Base-by-base conservation (phyloP, 1,284 basidiomycete species). In the Cryptococcus sp. region DNA sequence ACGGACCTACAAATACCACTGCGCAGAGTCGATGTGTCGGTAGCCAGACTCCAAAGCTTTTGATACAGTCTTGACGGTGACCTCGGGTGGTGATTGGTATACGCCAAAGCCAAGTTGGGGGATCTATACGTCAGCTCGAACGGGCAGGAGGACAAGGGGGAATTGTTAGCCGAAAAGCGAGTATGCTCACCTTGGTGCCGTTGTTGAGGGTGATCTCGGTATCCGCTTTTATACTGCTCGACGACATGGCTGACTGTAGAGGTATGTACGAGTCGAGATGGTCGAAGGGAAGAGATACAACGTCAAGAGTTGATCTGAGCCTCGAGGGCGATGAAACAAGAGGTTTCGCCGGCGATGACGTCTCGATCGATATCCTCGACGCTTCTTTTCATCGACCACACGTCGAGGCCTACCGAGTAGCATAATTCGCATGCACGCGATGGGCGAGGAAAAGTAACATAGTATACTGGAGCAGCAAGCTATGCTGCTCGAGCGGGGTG, bases 71-170 rank as follows among this genome's bases (percentile, higher is more conserved):
- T 77, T 65, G 22, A 73, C 75, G 38, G 72, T 71, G 14, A 79
- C 76, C 56, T 81, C 56, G 74, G 63, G 81, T n/a, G 50, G 53
- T 77, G 71, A 85, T 83, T 82, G 79, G 63, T 83, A 90, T 9
- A 89, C 85, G 16, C 87, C 87, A 50, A 89, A 83, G 2, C 87
- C 87, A 1, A 91, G 76, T 24, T 80, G 69, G 36, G 87, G 87
- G 72, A 90, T 83, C 45, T 61, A 31, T 28, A 21, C 21, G 16
- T 26, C 24, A 26, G 39, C 23, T 4, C 12, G 3, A 18, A 14
- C 3, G 3, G 5, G 25, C 11, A n/a, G 23, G 3, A 9, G 4
- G 22, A 10, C 23, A 11, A n/a, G 31, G 22, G n/a, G 41, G 23
- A 33, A 23, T 6, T 10, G 26, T 39, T 11, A 31, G 10, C 19